Evolutionary conservation across 352 stramenopile species (phyloP).

Genomic region (Phytopythium litorale): DNA sequence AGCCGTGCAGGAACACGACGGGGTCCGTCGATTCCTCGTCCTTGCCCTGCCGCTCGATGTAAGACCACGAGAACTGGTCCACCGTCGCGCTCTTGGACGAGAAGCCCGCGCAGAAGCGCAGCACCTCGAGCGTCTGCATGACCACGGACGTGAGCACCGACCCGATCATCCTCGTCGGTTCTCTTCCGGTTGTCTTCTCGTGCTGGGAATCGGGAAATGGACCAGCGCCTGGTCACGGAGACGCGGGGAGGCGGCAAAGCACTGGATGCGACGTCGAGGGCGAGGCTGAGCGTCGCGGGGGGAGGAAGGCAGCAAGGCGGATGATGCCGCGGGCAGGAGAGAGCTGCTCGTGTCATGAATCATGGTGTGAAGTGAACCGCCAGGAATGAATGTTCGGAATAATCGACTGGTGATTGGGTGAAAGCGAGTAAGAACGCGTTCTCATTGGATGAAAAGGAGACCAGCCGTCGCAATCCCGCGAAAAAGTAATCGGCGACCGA

Average conservation of each 20-base stretch:
- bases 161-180: constrained; percentile 17
- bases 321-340: no score
- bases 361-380: no score
- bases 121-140: constrained; percentile 37
- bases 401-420: not conserved
- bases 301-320: no score
- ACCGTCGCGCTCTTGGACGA: constrained; percentile 32
- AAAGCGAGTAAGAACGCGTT: not conserved
- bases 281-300: no score
- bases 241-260: no score
- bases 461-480: not conserved
- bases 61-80: constrained; percentile 68
- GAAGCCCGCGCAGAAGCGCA: constrained; percentile 55
- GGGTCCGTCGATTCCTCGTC: constrained; percentile 35
- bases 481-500: not conserved
- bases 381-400: no score
- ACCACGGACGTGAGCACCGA: constrained; percentile 22
- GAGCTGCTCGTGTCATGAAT: no score
- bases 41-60: constrained; percentile 53
- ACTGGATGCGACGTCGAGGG: no score
- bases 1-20: constrained; percentile 70
- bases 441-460: not conserved
- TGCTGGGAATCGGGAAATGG: not conserved
- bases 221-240: no score
- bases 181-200: not conserved